phyloP scores from a whole-genome alignment of 2,329 filamentous ascomycete species.

The Fusarium decemcellulare region DNA sequence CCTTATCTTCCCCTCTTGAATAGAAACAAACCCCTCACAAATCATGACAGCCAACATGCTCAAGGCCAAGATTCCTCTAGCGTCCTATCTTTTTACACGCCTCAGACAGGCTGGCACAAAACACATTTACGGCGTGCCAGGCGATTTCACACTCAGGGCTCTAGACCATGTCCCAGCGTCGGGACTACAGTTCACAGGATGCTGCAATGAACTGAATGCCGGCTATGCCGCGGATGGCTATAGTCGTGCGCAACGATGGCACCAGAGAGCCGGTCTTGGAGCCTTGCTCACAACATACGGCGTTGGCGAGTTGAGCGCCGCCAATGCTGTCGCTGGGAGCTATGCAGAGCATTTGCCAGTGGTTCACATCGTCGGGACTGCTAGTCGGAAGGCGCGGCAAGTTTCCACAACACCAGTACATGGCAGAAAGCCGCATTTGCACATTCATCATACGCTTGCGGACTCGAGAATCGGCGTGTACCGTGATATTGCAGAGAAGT shows the following conservation, averaged over 20 bases:
- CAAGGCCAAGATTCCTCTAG: neutral
- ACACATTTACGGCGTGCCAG: constrained; percentile 23
- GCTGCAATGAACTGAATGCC: constrained; percentile 28
- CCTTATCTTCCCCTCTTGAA: too few relatives aligned
- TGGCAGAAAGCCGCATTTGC: neutral
- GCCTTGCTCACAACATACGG: constrained; percentile 21
- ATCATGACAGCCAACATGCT: constrained; percentile 4
- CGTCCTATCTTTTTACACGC: constrained; percentile 16
- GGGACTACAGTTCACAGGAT: constrained; percentile 19
- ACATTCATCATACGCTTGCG: constrained; percentile 21
- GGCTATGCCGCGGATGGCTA: constrained; percentile 31
- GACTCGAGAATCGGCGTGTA: constrained; percentile 8
- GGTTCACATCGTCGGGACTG: constrained; percentile 24
- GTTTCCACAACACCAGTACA: rapidly evolving
- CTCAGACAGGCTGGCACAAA: constrained; percentile 9
- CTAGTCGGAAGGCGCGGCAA: neutral
- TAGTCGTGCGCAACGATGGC: constrained; percentile 12
- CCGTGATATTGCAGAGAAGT: constrained; percentile 17
- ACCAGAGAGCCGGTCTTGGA: neutral
- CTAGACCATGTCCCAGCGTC: constrained; percentile 7
- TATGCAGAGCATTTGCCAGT: constrained; percentile 20
- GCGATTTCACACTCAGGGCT: constrained; percentile 23
- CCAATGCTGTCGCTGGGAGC: constrained; percentile 25
- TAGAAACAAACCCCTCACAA: neutral
- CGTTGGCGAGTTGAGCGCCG: constrained; percentile 21